Evolutionary conservation across 306 rosid species (phyloP).

Genomic region (Vicia sativa): DNA sequence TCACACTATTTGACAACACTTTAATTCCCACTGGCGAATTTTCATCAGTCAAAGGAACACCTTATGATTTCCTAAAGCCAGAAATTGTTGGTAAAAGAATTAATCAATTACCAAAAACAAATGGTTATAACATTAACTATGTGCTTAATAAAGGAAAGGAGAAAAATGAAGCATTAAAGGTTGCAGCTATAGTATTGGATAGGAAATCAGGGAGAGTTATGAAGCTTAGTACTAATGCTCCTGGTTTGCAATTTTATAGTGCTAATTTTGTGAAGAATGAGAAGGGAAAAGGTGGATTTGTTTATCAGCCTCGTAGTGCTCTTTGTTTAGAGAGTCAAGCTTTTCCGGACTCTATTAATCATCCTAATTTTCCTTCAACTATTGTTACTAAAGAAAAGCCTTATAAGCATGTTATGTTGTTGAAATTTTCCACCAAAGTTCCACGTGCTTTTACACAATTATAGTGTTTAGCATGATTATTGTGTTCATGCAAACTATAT

Average conservation of each 20-base stretch:
- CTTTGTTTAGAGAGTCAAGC: conserved; percentile 77
- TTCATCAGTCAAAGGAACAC: conserved; percentile 28
- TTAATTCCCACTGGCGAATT: conserved; percentile 69
- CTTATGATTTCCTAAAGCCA: conserved; percentile 64
- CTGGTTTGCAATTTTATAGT: conserved; percentile 71
- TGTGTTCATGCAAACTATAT: no score
- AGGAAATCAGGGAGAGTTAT: conserved; percentile 63
- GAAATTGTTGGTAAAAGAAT: conserved; percentile 53
- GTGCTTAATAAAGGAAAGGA: conserved; percentile 45
- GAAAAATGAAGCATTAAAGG: conserved; percentile 28
- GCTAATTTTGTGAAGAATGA: conserved; percentile 51
- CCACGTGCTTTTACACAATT: conserved; percentile 32
- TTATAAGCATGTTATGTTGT: conserved; percentile 59
- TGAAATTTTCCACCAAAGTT: conserved; percentile 55
- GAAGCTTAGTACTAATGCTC: conserved; percentile 58
- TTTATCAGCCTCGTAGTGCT: conserved; percentile 57
- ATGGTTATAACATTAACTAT: conserved; percentile 72
- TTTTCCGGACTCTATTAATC: conserved; percentile 75
- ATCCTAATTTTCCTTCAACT: conserved; percentile 74
- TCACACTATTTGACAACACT: conserved; percentile 53
- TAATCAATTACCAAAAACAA: conserved; percentile 41
- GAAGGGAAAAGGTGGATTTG: conserved; percentile 62
- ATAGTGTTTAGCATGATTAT: conserved; percentile 4
- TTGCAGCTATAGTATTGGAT: conserved; percentile 53
- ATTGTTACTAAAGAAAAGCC: conserved; percentile 62